phyloP scores from a whole-genome alignment of 2,329 filamentous ascomycete genomes.

The Podosphaera xanthii region DNA sequence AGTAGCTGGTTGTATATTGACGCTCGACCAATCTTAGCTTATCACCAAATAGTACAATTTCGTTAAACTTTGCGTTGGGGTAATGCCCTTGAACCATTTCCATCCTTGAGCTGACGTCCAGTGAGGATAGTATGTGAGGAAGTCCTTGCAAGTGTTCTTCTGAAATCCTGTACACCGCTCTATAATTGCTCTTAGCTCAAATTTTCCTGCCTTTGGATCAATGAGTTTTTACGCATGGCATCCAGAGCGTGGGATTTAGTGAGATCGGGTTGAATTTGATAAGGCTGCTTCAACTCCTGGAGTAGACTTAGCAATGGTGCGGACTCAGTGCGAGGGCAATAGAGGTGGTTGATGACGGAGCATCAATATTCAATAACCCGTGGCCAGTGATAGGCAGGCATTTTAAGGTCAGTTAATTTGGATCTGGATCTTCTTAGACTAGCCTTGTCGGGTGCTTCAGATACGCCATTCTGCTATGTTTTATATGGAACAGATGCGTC shows the following conservation, averaged over 20 bases:
- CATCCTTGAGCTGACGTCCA: background rate
- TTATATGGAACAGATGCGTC: background rate
- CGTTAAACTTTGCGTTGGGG: background rate
- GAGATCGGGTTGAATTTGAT: background rate
- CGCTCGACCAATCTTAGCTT: background rate
- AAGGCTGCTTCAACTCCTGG: background rate
- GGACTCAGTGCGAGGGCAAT: background rate
- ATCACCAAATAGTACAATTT: background rate
- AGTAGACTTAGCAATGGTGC: background rate
- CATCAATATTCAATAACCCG: background rate
- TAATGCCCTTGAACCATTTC: background rate
- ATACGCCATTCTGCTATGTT: background rate
- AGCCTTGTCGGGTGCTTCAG: background rate
- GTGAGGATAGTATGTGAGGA: background rate
- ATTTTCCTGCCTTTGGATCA: background rate
- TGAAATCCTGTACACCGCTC: background rate
- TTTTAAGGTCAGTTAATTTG: background rate
- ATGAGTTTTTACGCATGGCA: background rate
- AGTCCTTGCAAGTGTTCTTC: background rate
- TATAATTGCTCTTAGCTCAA: background rate
- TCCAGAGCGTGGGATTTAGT: background rate
- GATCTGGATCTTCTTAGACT: background rate
- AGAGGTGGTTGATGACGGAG: background rate
- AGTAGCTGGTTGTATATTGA: background rate
- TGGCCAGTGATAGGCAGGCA: background rate